phyloP scores from a whole-genome alignment of 805 yeast species.

The Kuraishia ogatae region DNA sequence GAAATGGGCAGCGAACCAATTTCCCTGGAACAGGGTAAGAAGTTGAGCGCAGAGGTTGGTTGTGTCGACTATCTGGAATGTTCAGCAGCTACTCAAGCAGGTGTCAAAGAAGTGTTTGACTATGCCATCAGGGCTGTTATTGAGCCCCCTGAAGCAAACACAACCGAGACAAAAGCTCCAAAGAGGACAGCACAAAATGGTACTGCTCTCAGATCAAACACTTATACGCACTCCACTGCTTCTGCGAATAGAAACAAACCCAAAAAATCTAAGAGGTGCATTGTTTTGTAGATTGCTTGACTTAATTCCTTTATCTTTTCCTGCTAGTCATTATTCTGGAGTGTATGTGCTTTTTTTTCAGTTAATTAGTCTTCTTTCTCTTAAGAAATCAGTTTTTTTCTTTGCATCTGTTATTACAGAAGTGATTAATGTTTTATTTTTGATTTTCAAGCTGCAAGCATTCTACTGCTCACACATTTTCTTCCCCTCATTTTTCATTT shows the following conservation, averaged over 20 bases:
- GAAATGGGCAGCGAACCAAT: constrained; percentile 59
- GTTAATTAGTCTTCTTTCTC: neutral
- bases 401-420: neutral
- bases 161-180: constrained; percentile 10
- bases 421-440: neutral
- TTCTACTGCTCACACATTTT: neutral
- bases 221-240: neutral
- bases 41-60: constrained; percentile 61
- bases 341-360: constrained; percentile 2
- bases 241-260: constrained; percentile 12
- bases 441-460: neutral
- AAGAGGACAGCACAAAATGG: constrained; percentile 12
- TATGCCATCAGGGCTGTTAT: constrained; percentile 68
- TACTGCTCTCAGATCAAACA: neutral
- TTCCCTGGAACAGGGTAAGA: constrained; percentile 49
- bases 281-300: constrained; percentile 24
- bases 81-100: constrained; percentile 83
- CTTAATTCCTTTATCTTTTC: neutral
- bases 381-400: neutral
- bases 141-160: constrained; percentile 25
- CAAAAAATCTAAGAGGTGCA: constrained; percentile 41
- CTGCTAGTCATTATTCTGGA: neutral
- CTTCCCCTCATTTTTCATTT: neutral
- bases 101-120: constrained; percentile 80
- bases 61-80: constrained; percentile 77